Percentiles rank a stretch among this genome's conserved stretches.
These are phyloP conservation scores for Tetrastigma voinierianum DNA, from an alignment of 164 flowering plant genomes.

Conservation along the genomic window DNA sequence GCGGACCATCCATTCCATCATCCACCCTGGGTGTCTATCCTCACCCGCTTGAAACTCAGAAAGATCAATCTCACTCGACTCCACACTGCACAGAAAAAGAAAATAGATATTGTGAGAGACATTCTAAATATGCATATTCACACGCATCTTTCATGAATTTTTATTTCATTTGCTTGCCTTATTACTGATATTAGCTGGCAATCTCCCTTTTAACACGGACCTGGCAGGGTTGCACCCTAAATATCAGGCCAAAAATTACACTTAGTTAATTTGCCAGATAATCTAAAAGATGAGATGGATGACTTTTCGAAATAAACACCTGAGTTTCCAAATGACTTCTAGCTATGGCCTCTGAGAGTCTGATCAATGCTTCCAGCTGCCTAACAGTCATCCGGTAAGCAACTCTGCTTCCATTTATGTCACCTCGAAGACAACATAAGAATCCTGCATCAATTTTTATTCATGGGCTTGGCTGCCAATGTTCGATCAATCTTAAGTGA, in stretches of 20 bases:
- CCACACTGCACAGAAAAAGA: constrained; percentile 62
- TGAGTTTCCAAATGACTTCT: constrained; percentile 69
- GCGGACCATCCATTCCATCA: constrained; percentile 25
- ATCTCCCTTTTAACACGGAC: constrained; percentile 67
- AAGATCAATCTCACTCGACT: constrained; percentile 88
- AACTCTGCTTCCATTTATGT: constrained; percentile 88
- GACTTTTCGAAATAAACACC: constrained; percentile 30
- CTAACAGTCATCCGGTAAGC: constrained; percentile 98
- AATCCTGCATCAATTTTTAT: constrained; percentile 83
- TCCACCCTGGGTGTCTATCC: constrained; percentile 18
- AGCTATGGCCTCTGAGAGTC: constrained; percentile 94
- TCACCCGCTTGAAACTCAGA: constrained; percentile 80
- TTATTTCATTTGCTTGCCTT: constrained; percentile 43
- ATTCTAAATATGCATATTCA: too few relatives aligned
- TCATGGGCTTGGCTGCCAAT: constrained; percentile 62
- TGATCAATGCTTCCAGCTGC: constrained; percentile 91
- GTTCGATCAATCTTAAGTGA: constrained; percentile 1
- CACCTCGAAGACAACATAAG: constrained; percentile 93
- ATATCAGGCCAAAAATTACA: neutral
- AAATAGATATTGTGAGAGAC: neutral
- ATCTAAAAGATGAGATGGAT: neutral
- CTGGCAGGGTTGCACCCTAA: constrained; percentile 79
- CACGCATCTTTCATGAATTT: too few relatives aligned
- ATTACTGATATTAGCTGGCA: constrained; percentile 91
- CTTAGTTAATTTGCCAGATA: neutral